Base-by-base conservation (phyloP, 2,329 filamentous ascomycete genomes). In the Dactylellina drechsleri region DNA sequence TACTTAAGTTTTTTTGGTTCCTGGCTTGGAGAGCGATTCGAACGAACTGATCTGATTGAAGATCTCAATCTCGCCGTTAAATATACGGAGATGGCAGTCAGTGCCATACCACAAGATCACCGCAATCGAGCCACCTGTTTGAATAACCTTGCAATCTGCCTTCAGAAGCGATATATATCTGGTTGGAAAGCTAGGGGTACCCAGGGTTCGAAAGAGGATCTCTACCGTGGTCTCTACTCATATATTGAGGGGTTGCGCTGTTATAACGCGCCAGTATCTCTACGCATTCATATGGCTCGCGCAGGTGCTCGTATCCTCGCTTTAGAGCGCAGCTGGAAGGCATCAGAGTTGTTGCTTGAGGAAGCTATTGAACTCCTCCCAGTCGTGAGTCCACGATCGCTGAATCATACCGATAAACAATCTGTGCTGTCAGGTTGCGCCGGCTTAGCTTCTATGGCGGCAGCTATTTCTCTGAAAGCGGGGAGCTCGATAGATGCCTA, bases 331-430 rank as follows among this genome's bases (percentile, higher is more conserved):
- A 23, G 57, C 15, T 66, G 59, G 67, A 43, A 60, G 18, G 41
- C 26, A 16, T 52, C 62, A 41, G 52, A 31, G n/a, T 56, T 12
- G 16, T 28, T 68, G 28, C 56, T 67, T n/a, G 66, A 64, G 20
- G 52, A 73, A 47, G 60, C 67, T 26, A 23, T 66, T 59, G 31
- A 59, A 49, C 60, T 73, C 15, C 45, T 73, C 16, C 67, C 67
- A 7, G 20, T 47, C 12, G 18, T 65, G 3, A 66, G 40, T 16
- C 54, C 60, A 41, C 45, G 60, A 26, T 60, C 18, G 4, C 31
- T 73, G 15, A 45, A 59, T 0, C 28, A 59, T 54, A 59, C 58
- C 7, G 67, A 73, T 41, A 52, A 73, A 23, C 52, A 73, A 40
- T 47, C 20, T 47, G 20, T 60, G 15, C 67, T 73, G 23, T 20